phyloP scores from a whole-genome alignment of 2,329 filamentous ascomycete species.

The Hypocreales sp. region DNA sequence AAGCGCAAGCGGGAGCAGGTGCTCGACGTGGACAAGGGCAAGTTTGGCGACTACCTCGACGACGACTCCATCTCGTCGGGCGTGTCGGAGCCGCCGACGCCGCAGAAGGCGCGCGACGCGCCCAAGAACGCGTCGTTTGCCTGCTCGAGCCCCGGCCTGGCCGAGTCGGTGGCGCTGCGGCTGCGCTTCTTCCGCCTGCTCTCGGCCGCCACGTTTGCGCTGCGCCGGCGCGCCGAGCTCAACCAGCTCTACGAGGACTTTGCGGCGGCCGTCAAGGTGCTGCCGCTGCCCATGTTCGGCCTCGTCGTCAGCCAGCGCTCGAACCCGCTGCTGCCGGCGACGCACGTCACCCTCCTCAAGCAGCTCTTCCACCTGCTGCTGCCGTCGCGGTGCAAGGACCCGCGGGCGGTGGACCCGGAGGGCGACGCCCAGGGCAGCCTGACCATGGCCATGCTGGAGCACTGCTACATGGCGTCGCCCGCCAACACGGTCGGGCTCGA shows the following conservation, averaged over 20 bases:
- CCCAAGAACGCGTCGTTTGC: constrained; percentile 9
- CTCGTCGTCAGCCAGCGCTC: constrained; percentile 28
- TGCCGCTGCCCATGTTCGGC: constrained; percentile 41
- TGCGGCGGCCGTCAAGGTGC: constrained; percentile 37
- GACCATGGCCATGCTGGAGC: constrained; percentile 29
- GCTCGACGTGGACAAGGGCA: constrained; percentile 42
- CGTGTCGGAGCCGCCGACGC: constrained; percentile 28
- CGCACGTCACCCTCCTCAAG: constrained; percentile 28
- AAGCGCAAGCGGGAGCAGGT: constrained; percentile 32
- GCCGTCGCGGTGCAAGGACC: constrained; percentile 22
- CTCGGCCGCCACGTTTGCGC: constrained; percentile 28
- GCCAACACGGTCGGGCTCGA: constrained; percentile 43
- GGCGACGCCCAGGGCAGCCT: constrained; percentile 22
- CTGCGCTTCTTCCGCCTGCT: constrained; percentile 46
- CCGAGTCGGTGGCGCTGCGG: constrained; percentile 44
- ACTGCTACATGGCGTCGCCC: constrained; percentile 49
- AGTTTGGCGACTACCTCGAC: constrained; percentile 45
- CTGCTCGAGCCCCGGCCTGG: constrained; percentile 12
- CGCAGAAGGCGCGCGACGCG: constrained; percentile 18
- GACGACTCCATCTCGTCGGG: constrained; percentile 35
- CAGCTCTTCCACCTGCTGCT: constrained; percentile 30
- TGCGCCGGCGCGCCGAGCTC: constrained; percentile 25
- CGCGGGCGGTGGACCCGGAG: constrained; percentile 20
- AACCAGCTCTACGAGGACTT: constrained; percentile 44
- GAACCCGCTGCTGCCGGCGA: constrained; percentile 18